phyloP scores from a whole-genome alignment of 2,329 filamentous ascomycete genomes.

The Diaporthe amygdali region DNA sequence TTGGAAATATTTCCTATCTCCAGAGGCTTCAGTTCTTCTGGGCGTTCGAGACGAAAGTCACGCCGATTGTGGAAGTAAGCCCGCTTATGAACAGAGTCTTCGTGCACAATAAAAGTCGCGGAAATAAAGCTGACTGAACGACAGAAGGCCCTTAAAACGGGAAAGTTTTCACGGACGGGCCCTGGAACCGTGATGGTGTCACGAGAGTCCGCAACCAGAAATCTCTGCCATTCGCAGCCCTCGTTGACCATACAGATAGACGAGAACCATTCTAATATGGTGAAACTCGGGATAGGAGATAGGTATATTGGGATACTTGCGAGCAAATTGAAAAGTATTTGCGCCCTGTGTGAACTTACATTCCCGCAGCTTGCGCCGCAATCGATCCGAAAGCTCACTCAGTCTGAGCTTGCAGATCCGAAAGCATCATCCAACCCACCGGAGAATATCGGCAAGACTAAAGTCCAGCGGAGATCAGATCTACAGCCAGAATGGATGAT shows the following conservation, averaged over 20 bases:
- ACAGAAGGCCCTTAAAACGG: constrained; percentile 20
- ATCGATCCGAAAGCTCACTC: background rate
- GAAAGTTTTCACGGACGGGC: constrained; percentile 23
- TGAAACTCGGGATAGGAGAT: constrained; percentile 28
- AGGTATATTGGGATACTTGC: background rate
- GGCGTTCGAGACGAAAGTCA: constrained; percentile 31
- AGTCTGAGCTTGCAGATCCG: background rate
- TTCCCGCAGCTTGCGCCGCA: background rate
- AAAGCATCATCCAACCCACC: background rate
- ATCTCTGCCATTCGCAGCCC: constrained; percentile 10
- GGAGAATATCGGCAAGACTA: background rate
- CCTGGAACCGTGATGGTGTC: constrained; percentile 29
- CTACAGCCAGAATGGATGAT: background rate
- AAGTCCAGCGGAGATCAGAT: background rate
- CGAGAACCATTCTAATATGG: constrained; percentile 31
- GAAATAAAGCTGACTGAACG: background rate
- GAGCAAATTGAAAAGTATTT: background rate
- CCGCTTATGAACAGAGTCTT: no score
- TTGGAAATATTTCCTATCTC: constrained; percentile 21
- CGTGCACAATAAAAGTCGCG: background rate
- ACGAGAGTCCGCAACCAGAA: constrained; percentile 29
- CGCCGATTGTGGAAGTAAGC: constrained; percentile 29
- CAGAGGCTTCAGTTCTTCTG: constrained; percentile 25
- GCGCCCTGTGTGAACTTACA: background rate
- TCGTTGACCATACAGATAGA: constrained; percentile 28